phyloP scores from a whole-genome alignment of 768 basidiomycete genomes.

The Sistotremastrum suecicum region DNA sequence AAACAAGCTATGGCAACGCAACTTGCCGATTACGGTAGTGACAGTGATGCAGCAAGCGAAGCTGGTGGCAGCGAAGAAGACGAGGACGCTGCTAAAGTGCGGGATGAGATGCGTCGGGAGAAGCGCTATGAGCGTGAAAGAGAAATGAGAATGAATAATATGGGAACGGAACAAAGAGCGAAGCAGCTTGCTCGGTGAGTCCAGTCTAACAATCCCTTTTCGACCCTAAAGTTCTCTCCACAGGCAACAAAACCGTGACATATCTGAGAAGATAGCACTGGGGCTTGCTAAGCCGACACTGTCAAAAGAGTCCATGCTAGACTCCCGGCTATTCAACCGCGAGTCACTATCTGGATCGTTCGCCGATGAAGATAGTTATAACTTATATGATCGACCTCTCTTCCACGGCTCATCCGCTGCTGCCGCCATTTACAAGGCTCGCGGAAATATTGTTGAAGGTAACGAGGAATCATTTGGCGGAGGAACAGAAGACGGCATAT shows the following conservation, averaged over 20 bases:
- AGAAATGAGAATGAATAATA: slow-evolving; percentile 97
- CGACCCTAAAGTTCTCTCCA: not conserved
- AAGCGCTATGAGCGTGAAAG: slow-evolving; percentile 90
- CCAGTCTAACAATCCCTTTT: not conserved
- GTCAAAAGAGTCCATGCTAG: slow-evolving; percentile 95
- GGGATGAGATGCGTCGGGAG: slow-evolving; percentile 84
- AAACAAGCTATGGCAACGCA: slow-evolving; percentile 62
- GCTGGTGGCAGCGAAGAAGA: slow-evolving; percentile 42
- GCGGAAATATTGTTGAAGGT: slow-evolving; percentile 70
- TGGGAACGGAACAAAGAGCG: slow-evolving; percentile 93
- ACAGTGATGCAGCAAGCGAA: slow-evolving; percentile 35
- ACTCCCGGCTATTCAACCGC: slow-evolving; percentile 95
- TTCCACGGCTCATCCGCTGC: slow-evolving; percentile 95
- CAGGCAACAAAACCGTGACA: slow-evolving; percentile 91
- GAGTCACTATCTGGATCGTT: slow-evolving; percentile 73
- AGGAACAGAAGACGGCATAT: slow-evolving; percentile 91
- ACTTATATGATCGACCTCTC: slow-evolving; percentile 84
- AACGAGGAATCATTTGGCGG: slow-evolving; percentile 90
- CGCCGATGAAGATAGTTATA: slow-evolving; percentile 89
- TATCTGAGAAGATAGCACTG: slow-evolving; percentile 96
- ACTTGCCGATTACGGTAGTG: slow-evolving; percentile 79
- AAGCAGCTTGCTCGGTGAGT: slow-evolving; percentile 76
- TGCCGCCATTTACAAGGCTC: slow-evolving; percentile 98
- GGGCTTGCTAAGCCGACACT: slow-evolving; percentile 93
- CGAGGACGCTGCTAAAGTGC: slow-evolving; percentile 71